Conservation (phyloP, 306 rosid species). For the Lablab purpureus region DNA sequence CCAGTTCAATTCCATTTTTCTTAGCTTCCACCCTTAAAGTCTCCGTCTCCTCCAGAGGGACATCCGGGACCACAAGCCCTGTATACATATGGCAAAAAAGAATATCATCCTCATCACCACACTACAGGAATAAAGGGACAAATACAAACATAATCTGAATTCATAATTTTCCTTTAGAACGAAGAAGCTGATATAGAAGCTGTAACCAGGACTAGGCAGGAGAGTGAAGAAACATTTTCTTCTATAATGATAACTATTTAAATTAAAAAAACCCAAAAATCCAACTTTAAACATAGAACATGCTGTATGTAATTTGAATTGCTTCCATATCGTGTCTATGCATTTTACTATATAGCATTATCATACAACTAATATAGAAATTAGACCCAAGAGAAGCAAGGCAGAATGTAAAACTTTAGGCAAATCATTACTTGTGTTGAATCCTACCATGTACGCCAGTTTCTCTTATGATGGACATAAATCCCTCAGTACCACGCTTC, state of each 20-base stretch:
- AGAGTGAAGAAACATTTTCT: constrained; percentile 31
- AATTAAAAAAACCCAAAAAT: constrained; percentile 13
- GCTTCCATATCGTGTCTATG: constrained; percentile 16
- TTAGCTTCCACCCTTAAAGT: constrained; percentile 75
- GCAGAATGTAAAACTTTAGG: constrained; percentile 24
- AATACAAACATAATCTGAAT: background rate
- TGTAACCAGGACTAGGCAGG: constrained; percentile 27
- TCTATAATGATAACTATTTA: constrained; percentile 25
- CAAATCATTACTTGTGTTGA: constrained; percentile 39
- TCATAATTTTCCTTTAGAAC: background rate
- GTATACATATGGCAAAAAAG: constrained; percentile 36
- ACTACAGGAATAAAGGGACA: constrained; percentile 1
- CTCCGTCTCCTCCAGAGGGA: constrained; percentile 86
- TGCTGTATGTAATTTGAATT: constrained; percentile 25
- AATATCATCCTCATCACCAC: constrained; percentile 14
- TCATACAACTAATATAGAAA: constrained; percentile 7
- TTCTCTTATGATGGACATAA: constrained; percentile 76
- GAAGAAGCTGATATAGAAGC: background rate
- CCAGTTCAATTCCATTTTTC: constrained; percentile 84
- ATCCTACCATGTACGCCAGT: constrained; percentile 78
- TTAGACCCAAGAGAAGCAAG: background rate
- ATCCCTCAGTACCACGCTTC: constrained; percentile 77
- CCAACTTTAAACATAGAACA: constrained; percentile 1
- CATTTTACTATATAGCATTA: constrained; percentile 27
- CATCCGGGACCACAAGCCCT: constrained; percentile 98